phyloP scores from a whole-genome alignment of 768 basidiomycete species.

The Termitomyces sp. region DNA sequence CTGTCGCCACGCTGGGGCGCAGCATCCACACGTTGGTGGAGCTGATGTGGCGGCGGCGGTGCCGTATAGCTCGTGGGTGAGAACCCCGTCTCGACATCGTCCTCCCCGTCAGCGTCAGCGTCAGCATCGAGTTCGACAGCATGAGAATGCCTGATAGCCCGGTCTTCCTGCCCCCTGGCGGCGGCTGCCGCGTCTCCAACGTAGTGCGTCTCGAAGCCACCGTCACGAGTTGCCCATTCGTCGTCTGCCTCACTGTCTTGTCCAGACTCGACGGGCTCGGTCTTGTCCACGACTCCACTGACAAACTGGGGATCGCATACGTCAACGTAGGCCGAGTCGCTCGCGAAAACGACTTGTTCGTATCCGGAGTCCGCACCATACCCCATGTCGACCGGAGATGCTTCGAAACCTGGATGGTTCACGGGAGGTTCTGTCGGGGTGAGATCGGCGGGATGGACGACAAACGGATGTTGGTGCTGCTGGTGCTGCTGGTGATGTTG shows the following conservation, averaged over 20 bases:
- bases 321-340: slow-evolving; percentile 4
- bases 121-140: slow-evolving; percentile 13
- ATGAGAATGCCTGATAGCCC: not conserved
- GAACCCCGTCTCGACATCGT: slow-evolving; percentile 23
- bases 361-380: slow-evolving; percentile 2
- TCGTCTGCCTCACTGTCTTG: slow-evolving; percentile 1
- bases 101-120: slow-evolving; percentile 20
- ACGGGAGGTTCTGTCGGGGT: not conserved
- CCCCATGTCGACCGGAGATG: slow-evolving; percentile 4
- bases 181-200: not conserved
- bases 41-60: slow-evolving; percentile 14
- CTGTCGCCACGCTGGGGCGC: slow-evolving; percentile 13
- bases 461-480: not conserved
- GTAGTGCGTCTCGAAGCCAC: slow-evolving; percentile 4
- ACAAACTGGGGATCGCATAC: slow-evolving; percentile 13
- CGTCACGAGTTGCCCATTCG: not conserved
- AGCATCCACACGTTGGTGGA: not conserved
- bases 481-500: slow-evolving; percentile 1
- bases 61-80: slow-evolving; percentile 19
- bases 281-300: not conserved
- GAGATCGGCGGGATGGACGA: slow-evolving; percentile 7
- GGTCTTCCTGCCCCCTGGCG: slow-evolving; percentile 1
- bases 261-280: not conserved
- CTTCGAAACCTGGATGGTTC: slow-evolving; percentile 1
- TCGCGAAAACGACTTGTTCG: slow-evolving; percentile 5